phyloP scores from a whole-genome alignment of 768 basidiomycete genomes.

The Rhizopogon salebrosus region DNA sequence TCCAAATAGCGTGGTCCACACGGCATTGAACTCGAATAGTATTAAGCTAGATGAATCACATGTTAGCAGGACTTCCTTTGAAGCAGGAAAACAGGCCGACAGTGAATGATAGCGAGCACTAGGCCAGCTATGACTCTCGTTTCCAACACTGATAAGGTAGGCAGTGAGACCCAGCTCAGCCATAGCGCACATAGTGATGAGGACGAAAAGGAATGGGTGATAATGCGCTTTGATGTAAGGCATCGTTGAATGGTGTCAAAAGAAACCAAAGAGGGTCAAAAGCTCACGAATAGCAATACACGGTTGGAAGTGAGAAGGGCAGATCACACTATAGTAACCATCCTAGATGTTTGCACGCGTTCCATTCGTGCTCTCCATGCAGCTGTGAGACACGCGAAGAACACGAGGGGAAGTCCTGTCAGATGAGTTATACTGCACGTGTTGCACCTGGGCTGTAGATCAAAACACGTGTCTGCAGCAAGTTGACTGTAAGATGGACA shows the following conservation, averaged over 20 bases:
- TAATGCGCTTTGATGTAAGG: slow-evolving; percentile 47
- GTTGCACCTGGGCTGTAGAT: not conserved
- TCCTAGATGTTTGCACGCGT: slow-evolving; percentile 15
- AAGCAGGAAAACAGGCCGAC: slow-evolving; percentile 31
- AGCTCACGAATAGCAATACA: not conserved
- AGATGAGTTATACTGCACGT: not conserved
- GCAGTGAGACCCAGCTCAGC: slow-evolving; percentile 73
- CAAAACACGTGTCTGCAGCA: slow-evolving; percentile 1
- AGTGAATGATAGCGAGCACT: slow-evolving; percentile 59
- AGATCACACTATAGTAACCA: slow-evolving; percentile 12
- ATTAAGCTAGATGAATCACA: slow-evolving; percentile 37
- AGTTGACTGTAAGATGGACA: not conserved
- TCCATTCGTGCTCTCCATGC: slow-evolving; percentile 15
- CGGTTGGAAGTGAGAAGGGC: not conserved
- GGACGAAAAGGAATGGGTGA: slow-evolving; percentile 55
- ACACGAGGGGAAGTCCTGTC: slow-evolving; percentile 22
- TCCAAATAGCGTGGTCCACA: slow-evolving; percentile 73
- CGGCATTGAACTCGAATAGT: slow-evolving; percentile 56
- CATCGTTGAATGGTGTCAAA: slow-evolving; percentile 22
- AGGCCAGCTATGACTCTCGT: slow-evolving; percentile 56
- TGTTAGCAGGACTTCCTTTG: slow-evolving; percentile 5
- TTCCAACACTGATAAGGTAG: slow-evolving; percentile 67
- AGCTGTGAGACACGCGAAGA: slow-evolving; percentile 20
- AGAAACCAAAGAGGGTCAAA: slow-evolving; percentile 5
- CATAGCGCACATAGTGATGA: slow-evolving; percentile 64